Evolutionary conservation across 2,329 filamentous ascomycete genomes (phyloP).

Genomic region (Diaporthe velutina): DNA sequence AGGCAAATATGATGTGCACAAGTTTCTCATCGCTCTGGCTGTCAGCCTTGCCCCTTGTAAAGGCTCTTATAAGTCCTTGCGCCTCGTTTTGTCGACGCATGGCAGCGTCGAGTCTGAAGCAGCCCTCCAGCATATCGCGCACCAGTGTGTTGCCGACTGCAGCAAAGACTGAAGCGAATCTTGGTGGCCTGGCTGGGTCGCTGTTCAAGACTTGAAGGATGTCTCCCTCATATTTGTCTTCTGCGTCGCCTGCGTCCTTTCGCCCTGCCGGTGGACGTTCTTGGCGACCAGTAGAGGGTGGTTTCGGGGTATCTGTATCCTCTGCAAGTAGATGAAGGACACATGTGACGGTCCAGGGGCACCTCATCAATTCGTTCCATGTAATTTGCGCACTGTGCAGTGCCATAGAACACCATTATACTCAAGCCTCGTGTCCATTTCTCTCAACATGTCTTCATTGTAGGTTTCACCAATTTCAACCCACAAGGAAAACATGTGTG

Average conservation of each 20-base stretch:
- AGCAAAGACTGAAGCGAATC: not conserved
- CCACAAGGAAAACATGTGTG: not conserved
- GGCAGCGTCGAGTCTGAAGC: not conserved
- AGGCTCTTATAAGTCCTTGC: not conserved
- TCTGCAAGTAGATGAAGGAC: not conserved
- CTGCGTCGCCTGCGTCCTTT: not conserved
- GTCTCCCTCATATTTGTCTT: not conserved
- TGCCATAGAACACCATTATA: not conserved
- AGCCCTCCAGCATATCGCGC: not conserved
- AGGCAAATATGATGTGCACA: not conserved
- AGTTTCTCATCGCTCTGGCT: not conserved
- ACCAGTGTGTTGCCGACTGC: not conserved
- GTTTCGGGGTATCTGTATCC: not conserved
- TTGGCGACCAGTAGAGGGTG: not conserved
- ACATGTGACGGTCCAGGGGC: constrained; percentile 1
- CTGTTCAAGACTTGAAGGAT: not conserved
- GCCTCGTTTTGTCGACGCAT: not conserved
- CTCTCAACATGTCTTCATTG: not conserved
- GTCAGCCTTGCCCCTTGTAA: not conserved
- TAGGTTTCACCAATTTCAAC: not conserved
- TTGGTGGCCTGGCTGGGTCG: not conserved
- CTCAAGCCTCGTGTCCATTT: not conserved
- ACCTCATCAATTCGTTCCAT: not conserved
- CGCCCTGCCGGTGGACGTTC: not conserved
- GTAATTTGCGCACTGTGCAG: not conserved